Base-by-base conservation (phyloP, 164 flowering plant genomes). In the Cinnamomum chago region DNA sequence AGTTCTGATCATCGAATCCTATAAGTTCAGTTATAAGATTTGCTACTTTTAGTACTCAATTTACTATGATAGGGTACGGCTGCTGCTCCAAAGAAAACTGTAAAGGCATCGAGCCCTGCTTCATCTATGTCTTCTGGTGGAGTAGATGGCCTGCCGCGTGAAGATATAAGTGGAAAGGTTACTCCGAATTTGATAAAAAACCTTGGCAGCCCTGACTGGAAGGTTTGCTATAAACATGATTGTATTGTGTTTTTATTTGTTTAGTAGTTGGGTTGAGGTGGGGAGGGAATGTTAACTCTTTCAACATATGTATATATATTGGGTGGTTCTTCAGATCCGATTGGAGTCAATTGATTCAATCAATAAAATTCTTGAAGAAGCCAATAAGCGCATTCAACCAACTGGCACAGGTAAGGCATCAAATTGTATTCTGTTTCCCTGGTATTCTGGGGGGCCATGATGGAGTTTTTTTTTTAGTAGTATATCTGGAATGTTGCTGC, bases 341-440 rank as follows among this genome's bases (percentile, higher is more conserved):
- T 78, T 92, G 84, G 99, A 96, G 82, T 92, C 99, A n/a, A 93
- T 96, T 80, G 99, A 96, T 80, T 83, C 88, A 13, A 92, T 96
- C 25, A 94, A 85, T 77, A 94, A 89, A 81, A 92, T 96, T 70
- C 75, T 96, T 80, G 98, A 94, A 73, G 99, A 94, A 77, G 97
- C 98, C 74, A 90, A 94, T 79, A 92, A 89, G 72, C 95, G 97
- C 70, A 88, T 96, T 80, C 98, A 90, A 80, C 92, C 98, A 20
- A 83, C 90, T 80, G 99, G 99, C 74, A 94, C 98, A 73, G 92
- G 99, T 94, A 86, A 23, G 58, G 2, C 23, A 35, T 30, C 33
- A 1, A 30, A 50, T 22, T 65, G 18, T 23, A 70, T 55, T 24
- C 50, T 75, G 15, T 71, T 50, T 72, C 11, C 22, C n/a, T 22